Conservation (phyloP, 2,329 filamentous ascomycete genomes). For the Colletotrichum chlorophyti region DNA sequence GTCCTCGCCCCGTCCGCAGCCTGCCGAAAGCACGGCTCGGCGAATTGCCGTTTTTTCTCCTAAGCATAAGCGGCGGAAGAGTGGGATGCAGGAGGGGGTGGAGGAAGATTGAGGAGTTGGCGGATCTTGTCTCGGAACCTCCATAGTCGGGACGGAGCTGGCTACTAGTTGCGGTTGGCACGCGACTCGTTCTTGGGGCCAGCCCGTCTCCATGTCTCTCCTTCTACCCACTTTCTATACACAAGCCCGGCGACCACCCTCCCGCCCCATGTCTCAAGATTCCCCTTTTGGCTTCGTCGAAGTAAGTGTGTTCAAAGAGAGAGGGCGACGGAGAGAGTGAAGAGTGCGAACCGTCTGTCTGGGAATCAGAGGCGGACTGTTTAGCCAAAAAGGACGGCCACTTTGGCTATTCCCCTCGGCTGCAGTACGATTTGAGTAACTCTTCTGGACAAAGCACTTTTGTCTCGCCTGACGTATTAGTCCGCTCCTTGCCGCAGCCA, state of each 20-base stretch:
- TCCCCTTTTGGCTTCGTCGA: neutral
- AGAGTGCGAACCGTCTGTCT: constrained; percentile 13
- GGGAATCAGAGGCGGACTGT: constrained; percentile 1
- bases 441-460: constrained; percentile 24
- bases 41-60: constrained; percentile 2
- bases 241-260: too few relatives aligned
- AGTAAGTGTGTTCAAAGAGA: neutral
- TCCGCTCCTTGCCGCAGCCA: constrained; percentile 7
- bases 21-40: constrained; percentile 5
- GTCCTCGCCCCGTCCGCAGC: neutral
- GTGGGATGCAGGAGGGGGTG: neutral
- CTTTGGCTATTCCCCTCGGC: too few relatives aligned
- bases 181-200: constrained; percentile 6
- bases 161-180: constrained; percentile 18
- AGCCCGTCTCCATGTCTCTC: neutral
- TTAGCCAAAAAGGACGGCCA: neutral
- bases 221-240: constrained; percentile 1
- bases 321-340: neutral
- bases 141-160: constrained; percentile 20
- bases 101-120: neutral
- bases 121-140: constrained; percentile 22
- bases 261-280: constrained; percentile 29
- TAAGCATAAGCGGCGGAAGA: neutral
- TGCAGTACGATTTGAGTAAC: too few relatives aligned
- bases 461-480: constrained; percentile 27